Conservation (phyloP, 2,329 filamentous ascomycete genomes). For the Phialemonium atrogriseum region DNA sequence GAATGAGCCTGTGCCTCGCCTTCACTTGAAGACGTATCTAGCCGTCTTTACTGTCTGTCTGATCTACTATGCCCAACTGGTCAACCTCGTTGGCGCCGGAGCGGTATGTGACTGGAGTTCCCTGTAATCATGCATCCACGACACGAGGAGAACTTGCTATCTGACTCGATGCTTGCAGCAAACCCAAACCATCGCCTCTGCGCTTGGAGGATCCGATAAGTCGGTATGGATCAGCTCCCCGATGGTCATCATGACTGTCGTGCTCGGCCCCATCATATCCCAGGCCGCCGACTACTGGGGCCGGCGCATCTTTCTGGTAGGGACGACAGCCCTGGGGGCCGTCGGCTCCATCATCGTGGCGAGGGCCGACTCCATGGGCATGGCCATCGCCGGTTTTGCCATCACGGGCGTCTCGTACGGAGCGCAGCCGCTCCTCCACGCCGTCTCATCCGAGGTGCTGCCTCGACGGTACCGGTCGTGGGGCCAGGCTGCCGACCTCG, state of each 20-base stretch:
- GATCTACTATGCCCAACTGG: constrained; percentile 26
- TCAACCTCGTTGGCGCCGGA: constrained; percentile 25
- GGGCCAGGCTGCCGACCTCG: constrained; percentile 24
- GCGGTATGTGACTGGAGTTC: constrained; percentile 22
- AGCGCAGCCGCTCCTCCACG: constrained; percentile 28
- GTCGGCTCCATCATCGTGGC: constrained; percentile 27
- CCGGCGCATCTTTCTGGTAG: constrained; percentile 30
- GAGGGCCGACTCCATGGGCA: constrained; percentile 23
- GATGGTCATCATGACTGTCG: constrained; percentile 27
- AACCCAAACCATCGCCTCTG: constrained; percentile 21
- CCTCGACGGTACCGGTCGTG: constrained; percentile 25
- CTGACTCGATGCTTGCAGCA: constrained; percentile 14
- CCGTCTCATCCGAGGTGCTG: constrained; percentile 29
- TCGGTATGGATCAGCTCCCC: constrained; percentile 25
- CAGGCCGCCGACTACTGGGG: constrained; percentile 34
- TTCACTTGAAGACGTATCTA: constrained; percentile 24
- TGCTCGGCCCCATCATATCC: constrained; percentile 25
- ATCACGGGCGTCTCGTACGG: constrained; percentile 26
- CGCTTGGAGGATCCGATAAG: constrained; percentile 14
- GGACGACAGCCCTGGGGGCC: constrained; percentile 22
- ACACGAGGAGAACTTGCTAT: background rate
- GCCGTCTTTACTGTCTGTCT: constrained; percentile 24
- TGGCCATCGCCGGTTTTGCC: constrained; percentile 27
- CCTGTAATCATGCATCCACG: background rate
- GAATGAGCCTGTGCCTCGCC: constrained; percentile 14